Evolutionary conservation across 257 asterid species (phyloP), one percentile per base, ranked within the genome.

Genomic region (Solanum virginianum): DNA sequence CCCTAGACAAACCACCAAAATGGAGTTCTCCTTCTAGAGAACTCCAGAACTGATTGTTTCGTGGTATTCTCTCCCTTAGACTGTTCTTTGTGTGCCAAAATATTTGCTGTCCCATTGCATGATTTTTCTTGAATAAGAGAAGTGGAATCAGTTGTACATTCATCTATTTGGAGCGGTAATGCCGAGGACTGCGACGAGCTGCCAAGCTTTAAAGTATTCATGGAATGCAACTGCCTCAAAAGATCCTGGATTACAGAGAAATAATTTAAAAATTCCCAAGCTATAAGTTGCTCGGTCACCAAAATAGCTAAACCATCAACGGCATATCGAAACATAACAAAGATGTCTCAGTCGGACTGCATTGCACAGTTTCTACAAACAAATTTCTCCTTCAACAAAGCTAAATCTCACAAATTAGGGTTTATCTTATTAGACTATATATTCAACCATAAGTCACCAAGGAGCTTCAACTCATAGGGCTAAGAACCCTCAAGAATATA

Each of bases 161-260:
- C 89, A 88, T 90, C 89, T 36, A 90, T 57, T 83, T 86, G 87
- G 83, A 85, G 87, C 75, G 92, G 69, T 74, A 92, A 87, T 53
- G 71, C 53, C n/a, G 91, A 88, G 63, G 86, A 66, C 86, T 88
- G 95, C 18, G 90, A 90, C 80, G 94, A 87, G 87, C 89, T 88
- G 86, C 90, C 88, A 83, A 86, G 89, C 47, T 81, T 80, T 18
- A 93, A 82, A 80, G 92, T 87, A 85, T 85, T 86, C 91, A 92
- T 86, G 8, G 97, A 94, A 72, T 87, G 88, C 80, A 96, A 87
- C 86, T 88, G 93, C 93, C 98, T 91, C 86, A 96, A 87, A 88
- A 95, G 91, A 84, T 93, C 96, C 99, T 96, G 92, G 68, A 63
- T 55, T 69, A 81, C 15, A 54, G 17, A 77, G 81, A 47, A 75